A percentile compares a stretch with the other conserved stretches of the same genome.
Evolutionary conservation across 352 stramenopile genomes (phyloP).

Genomic region (Phytophthora lateralis): DNA sequence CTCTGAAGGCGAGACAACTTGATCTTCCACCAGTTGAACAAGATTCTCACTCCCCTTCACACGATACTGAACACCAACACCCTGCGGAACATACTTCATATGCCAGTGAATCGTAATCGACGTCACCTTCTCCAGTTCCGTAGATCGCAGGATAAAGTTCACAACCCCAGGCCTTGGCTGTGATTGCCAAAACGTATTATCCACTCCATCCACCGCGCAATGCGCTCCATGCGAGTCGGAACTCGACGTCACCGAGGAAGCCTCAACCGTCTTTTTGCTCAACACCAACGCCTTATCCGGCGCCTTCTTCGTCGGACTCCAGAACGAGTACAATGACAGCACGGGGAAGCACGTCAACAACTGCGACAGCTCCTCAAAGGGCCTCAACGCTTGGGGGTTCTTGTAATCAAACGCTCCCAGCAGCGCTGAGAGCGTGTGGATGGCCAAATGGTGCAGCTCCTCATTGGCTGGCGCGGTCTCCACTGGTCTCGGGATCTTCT

Average conservation of each 20-base stretch:
- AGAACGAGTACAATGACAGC: constrained; percentile 86
- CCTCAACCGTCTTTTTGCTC: constrained; percentile 50
- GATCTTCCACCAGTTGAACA: constrained; percentile 44
- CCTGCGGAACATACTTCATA: constrained; percentile 63
- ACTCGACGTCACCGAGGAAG: constrained; percentile 56
- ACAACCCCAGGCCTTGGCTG: constrained; percentile 53
- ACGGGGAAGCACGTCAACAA: constrained; percentile 76
- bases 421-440: constrained; percentile 77
- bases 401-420: constrained; percentile 77
- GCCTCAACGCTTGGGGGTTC: constrained; percentile 46
- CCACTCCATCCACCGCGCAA: constrained; percentile 58
- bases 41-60: constrained; percentile 42
- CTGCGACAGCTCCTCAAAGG: constrained; percentile 82
- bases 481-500: constrained; percentile 45
- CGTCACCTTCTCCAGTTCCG: constrained; percentile 49
- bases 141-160: constrained; percentile 51
- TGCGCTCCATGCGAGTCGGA: constrained; percentile 51
- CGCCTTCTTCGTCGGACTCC: constrained; percentile 72
- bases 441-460: constrained; percentile 84
- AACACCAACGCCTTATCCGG: constrained; percentile 64
- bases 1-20: constrained; percentile 14
- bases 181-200: constrained; percentile 82
- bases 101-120: constrained; percentile 79
- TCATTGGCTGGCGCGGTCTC: constrained; percentile 48
- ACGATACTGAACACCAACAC: constrained; percentile 63